Evolutionary conservation across 1,284 basidiomycete species (phyloP).

Genomic region (Puccinia triticina): DNA sequence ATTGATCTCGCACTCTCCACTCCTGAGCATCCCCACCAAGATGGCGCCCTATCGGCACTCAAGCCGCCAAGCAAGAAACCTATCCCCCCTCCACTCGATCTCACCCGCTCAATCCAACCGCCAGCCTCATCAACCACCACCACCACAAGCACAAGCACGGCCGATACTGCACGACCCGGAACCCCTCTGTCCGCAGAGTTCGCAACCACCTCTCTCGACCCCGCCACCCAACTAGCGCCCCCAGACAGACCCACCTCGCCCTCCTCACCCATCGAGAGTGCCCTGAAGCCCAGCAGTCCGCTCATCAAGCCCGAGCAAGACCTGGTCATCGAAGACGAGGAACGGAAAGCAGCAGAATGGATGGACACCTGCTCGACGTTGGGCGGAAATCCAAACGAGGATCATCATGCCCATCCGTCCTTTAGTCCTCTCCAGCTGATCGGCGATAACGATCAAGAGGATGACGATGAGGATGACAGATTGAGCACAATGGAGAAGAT

Average conservation of each 20-base stretch:
- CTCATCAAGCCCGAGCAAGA: slow-evolving; percentile 31
- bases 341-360: slow-evolving; percentile 48
- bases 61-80: background rate
- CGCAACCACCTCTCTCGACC: background rate
- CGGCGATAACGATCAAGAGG: slow-evolving; percentile 3
- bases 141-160: background rate
- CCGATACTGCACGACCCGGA: background rate
- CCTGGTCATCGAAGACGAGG: slow-evolving; percentile 37
- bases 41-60: background rate
- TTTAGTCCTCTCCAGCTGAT: slow-evolving; percentile 22
- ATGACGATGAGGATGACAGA: slow-evolving; percentile 28
- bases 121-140: slow-evolving; percentile 2
- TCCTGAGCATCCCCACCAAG: background rate
- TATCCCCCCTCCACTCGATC: slow-evolving; percentile 30
- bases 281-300: background rate
- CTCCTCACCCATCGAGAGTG: background rate
- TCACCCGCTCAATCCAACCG: slow-evolving; percentile 1
- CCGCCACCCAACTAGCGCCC: slow-evolving; percentile 3
- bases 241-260: background rate
- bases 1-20: background rate
- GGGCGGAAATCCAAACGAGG: background rate
- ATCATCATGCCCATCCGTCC: background rate
- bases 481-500: slow-evolving; percentile 51
- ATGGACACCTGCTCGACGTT: slow-evolving; percentile 6
- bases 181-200: slow-evolving; percentile 16